phyloP scores from a whole-genome alignment of 2,329 filamentous ascomycete species.

The Chrysoporthe deuterocubensis region DNA sequence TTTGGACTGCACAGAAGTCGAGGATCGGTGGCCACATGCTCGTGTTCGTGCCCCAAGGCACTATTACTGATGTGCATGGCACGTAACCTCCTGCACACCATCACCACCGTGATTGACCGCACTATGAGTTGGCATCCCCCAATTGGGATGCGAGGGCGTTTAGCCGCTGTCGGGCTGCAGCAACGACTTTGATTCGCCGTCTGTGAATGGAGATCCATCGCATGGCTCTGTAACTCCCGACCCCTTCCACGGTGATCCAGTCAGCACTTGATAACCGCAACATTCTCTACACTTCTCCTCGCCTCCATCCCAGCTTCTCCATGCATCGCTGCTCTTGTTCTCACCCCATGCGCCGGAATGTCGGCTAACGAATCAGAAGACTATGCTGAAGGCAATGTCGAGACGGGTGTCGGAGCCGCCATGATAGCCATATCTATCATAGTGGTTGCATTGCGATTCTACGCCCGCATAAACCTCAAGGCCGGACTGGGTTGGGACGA shows the following conservation, averaged over 20 bases:
- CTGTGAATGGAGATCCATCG: background rate
- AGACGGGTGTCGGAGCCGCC: constrained; percentile 15
- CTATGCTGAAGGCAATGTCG: constrained; percentile 10
- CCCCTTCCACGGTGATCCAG: background rate
- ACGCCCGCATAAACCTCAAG: constrained; percentile 9
- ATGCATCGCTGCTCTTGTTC: background rate
- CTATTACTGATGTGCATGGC: background rate
- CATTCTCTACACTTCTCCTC: background rate
- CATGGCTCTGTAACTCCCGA: background rate
- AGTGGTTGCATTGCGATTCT: constrained; percentile 13
- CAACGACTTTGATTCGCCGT: background rate
- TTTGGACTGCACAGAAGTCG: background rate
- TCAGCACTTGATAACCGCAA: background rate
- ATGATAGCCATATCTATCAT: constrained; percentile 20
- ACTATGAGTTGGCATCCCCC: background rate
- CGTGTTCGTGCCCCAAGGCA: background rate
- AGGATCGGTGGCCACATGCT: background rate
- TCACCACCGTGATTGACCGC: background rate
- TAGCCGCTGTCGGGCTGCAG: background rate
- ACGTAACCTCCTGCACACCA: background rate
- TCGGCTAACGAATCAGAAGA: background rate
- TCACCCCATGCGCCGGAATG: background rate
- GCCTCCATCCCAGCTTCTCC: background rate
- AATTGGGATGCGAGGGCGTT: background rate
- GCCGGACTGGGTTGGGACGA: constrained; percentile 21